A percentile compares a stretch with the other conserved stretches of the same genome.
phyloP scores from a whole-genome alignment of 1,284 basidiomycete species.

The Ceratobasidium theobromae region DNA sequence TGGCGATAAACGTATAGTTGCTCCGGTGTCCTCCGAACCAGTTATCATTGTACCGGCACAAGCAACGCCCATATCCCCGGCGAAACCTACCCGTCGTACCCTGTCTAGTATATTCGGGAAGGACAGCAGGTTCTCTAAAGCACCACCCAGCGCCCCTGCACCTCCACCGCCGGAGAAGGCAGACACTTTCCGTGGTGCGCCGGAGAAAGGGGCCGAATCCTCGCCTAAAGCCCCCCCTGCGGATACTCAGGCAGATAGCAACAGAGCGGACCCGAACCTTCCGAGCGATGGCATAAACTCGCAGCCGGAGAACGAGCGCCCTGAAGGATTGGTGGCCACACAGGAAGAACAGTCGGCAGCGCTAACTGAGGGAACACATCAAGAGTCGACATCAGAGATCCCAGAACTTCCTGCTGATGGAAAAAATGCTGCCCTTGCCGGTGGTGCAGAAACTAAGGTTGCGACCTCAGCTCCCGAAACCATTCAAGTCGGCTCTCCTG shows the following conservation, averaged over 20 bases:
- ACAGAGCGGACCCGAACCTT: not conserved
- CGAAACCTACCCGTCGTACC: slow-evolving; percentile 31
- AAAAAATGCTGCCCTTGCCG: not conserved
- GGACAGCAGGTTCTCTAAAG: slow-evolving; percentile 8
- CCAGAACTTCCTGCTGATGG: not conserved
- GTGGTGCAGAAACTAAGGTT: slow-evolving; percentile 19
- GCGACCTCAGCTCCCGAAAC: slow-evolving; percentile 4
- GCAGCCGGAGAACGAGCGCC: slow-evolving; percentile 1
- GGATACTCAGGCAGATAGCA: not conserved
- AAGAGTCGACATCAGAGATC: not conserved
- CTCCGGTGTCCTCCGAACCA: not conserved
- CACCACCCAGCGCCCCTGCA: not conserved
- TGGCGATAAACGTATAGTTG: slow-evolving; percentile 58
- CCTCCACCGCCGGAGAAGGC: slow-evolving; percentile 2
- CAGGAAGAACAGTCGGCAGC: not conserved
- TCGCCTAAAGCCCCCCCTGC: not conserved
- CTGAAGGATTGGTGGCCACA: not conserved
- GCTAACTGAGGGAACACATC: slow-evolving; percentile 22
- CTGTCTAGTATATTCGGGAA: slow-evolving; percentile 27
- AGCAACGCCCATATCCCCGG: slow-evolving; percentile 10
- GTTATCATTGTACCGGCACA: not conserved
- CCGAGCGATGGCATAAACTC: not conserved
- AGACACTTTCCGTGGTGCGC: not conserved
- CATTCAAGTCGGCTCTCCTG: not conserved
- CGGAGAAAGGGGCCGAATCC: not conserved